Evolutionary conservation across 129 eudicot species (phyloP), one percentile per base, ranked within the genome.

Genomic region (Silybum marianum): DNA sequence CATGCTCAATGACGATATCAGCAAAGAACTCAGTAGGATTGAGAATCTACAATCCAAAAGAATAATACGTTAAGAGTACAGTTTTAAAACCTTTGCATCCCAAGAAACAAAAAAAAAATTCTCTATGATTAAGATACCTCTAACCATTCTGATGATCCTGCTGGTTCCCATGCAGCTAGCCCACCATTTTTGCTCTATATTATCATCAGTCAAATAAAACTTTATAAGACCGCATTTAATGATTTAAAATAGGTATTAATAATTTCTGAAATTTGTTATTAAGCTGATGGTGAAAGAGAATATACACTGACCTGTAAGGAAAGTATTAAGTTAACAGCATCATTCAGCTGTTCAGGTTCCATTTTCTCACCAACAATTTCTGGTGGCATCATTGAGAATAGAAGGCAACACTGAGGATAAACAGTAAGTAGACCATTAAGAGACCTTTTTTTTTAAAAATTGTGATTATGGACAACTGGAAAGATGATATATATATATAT

Each of bases 131-230:
- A 54, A 69, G 22, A 32, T 80, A 95, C 97, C 95, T 95, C 99
- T 74, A 95, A 74, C 98, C 98, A 96, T 24, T 89, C 78, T 12
- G 88, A 78, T 9, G 97, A 83, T 80, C 91, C 90, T 58, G 93
- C 91, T 68, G 98, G 98, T 85, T 96, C 99, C 99, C 99, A 96
- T 9, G 93, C 98, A 0, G 95, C 84, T 69, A 96, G 63, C 28
- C 98, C 99, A 8, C 99, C 99, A 78, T 91, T 96, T 86, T 88
- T 88, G 85, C 99, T 90, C 99, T 95, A 86, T 82, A 86, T 66
- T 58, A 72, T 72, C 75, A 21, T 72, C 40, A 19, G 30, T 71
- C 19, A 44, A 38, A 71, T 63, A 60, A 16, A 78, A 14, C 54
- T 83, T 9, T 0, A 77, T 40, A 73, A 25, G 11, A 81, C 54